Evolutionary conservation across 2,329 filamentous ascomycete genomes (phyloP).

Genomic region (Chrysoporthe austroafricana): DNA sequence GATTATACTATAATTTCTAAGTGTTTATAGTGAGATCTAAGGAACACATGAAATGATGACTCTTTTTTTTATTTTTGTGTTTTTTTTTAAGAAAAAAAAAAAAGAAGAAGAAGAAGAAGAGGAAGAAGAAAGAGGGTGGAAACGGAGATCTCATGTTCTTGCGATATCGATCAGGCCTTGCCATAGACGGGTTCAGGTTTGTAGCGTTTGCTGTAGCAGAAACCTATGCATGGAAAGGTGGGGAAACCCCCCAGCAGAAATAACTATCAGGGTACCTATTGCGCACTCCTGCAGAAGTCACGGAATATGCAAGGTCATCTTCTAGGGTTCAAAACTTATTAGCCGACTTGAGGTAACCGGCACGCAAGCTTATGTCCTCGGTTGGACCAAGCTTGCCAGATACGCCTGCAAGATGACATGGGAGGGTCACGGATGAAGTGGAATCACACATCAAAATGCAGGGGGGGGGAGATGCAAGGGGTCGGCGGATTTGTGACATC

Average conservation of each 20-base stretch:
- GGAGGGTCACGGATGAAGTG: not conserved
- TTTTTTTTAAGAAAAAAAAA: not conserved
- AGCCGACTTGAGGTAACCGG: not conserved
- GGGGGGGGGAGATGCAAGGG: too few species aligned
- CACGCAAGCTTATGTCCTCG: not conserved
- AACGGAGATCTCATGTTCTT: not conserved
- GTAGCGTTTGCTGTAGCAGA: not conserved
- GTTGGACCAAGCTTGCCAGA: not conserved
- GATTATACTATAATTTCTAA: too few species aligned
- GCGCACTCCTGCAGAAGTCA: not conserved
- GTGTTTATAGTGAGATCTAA: too few species aligned
- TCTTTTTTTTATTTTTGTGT: too few species aligned
- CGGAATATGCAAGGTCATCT: not conserved
- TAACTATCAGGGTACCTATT: not conserved
- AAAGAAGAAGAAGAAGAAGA: not conserved
- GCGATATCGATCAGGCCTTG: too few species aligned
- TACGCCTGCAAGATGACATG: not conserved
- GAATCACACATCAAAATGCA: not conserved
- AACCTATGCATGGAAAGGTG: not conserved
- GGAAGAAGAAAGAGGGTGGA: not conserved
- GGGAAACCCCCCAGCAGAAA: not conserved
- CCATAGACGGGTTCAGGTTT: not conserved
- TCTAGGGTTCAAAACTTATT: not conserved
- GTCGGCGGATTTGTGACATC: not conserved
- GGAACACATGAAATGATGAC: too few species aligned